Conservation (phyloP, 2,329 filamentous ascomycete genomes). For the Paecilomyces sp. region DNA sequence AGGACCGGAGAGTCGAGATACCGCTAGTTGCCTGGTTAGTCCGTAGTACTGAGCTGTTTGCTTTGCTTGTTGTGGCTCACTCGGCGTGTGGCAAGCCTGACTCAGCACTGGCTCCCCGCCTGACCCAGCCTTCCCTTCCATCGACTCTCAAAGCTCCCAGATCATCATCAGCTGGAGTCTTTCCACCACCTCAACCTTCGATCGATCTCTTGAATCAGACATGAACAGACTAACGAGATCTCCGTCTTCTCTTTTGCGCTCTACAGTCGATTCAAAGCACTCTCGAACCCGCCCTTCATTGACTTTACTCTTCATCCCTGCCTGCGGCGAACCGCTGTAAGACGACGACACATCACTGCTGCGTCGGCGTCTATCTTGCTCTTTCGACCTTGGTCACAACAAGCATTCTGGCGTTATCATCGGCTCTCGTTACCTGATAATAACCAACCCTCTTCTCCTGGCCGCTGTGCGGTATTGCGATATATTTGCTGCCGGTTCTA, state of each 20-base stretch:
- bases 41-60: constrained; percentile 13
- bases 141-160: constrained; percentile 3
- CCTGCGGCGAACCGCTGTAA: neutral
- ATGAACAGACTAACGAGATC: constrained; percentile 11
- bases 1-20: neutral
- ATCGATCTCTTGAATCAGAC: constrained; percentile 10
- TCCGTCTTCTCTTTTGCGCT: neutral
- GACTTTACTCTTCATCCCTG: constrained; percentile 1
- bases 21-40: constrained; percentile 4
- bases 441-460: neutral
- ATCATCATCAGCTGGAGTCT: neutral
- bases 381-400: neutral
- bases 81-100: constrained; percentile 8
- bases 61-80: constrained; percentile 3
- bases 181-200: neutral
- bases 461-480: constrained; percentile 8
- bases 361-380: neutral
- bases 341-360: neutral
- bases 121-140: constrained; percentile 4
- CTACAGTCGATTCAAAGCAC: neutral
- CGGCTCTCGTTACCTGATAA: constrained; percentile 11
- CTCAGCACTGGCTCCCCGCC: constrained; percentile 14
- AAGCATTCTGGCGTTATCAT: neutral
- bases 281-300: neutral
- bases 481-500: constrained; percentile 5